Percentiles rank a stretch among this genome's conserved stretches.
Conservation (phyloP, 192 early-diverging fungal genomes). For the Endogone sp. region DNA sequence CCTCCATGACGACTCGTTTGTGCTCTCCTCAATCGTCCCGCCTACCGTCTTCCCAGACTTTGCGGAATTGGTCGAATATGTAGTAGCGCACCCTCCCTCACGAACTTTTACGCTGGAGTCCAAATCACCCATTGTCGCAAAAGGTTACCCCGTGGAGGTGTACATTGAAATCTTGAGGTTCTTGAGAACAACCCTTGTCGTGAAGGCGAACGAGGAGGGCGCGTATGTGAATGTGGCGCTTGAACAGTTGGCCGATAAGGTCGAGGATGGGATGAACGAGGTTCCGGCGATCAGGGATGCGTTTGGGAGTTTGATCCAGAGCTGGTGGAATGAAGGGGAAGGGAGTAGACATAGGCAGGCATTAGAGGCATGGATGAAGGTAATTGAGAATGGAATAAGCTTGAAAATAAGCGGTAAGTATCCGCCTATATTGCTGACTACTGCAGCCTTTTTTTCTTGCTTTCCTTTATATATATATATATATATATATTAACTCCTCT, state of each 20-base stretch:
- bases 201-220: constrained; percentile 50
- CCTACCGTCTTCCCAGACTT: constrained; percentile 21
- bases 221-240: constrained; percentile 37
- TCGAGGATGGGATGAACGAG: constrained; percentile 40
- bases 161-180: constrained; percentile 61
- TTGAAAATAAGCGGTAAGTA: constrained; percentile 36
- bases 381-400: constrained; percentile 58
- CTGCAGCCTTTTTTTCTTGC: too few species aligned
- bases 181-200: constrained; percentile 57
- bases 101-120: constrained; percentile 24
- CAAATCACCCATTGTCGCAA: constrained; percentile 20
- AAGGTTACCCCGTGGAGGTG: constrained; percentile 54
- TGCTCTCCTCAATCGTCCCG: background rate
- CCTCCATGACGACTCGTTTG: constrained; percentile 8
- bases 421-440: too few species aligned
- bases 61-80: constrained; percentile 22
- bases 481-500: too few species aligned
- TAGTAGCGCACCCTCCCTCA: constrained; percentile 15
- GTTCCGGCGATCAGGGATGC: constrained; percentile 34
- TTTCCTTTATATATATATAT: too few species aligned
- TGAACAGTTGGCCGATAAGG: constrained; percentile 37
- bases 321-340: constrained; percentile 24
- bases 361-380: constrained; percentile 46
- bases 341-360: constrained; percentile 22
- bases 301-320: constrained; percentile 19